These are phyloP conservation scores for Bruguiera parviflora DNA, from an alignment of 345 rosid species.

Conservation along the genomic window DNA sequence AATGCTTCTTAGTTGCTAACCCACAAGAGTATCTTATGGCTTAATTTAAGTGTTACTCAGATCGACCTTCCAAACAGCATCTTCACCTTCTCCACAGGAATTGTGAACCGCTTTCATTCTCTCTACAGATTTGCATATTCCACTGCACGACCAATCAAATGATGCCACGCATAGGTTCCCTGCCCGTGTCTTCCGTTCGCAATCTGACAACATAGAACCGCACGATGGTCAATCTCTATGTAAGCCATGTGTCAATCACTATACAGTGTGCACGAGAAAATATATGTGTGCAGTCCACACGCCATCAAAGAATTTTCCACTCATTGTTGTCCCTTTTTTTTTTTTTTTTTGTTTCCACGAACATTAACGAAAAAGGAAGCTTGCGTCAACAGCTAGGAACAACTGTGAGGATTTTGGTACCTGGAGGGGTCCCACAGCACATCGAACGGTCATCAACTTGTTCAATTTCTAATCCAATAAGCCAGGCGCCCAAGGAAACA, in stretches of 20 bases:
- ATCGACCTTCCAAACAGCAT: constrained; percentile 43
- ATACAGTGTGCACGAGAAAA: no score
- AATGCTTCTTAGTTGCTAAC: no score
- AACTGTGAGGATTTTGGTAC: constrained; percentile 15
- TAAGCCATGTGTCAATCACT: no score
- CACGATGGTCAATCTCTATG: no score
- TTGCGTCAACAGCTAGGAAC: no score
- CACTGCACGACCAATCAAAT: constrained; percentile 89
- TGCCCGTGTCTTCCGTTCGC: constrained; percentile 68
- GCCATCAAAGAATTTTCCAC: no score
- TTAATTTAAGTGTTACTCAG: constrained; percentile 8
- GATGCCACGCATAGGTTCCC: constrained; percentile 83
- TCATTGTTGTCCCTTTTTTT: no score
- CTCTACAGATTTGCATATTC: constrained; percentile 76
- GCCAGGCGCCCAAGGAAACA: constrained; percentile 83
- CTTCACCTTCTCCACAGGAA: constrained; percentile 75
- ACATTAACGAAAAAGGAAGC: no score
- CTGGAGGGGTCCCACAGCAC: constrained; percentile 94
- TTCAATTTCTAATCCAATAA: constrained; percentile 80
- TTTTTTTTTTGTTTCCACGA: no score
- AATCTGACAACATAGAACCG: constrained; percentile 32
- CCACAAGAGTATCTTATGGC: no score
- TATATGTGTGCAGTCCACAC: no score
- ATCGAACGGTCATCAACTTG: constrained; percentile 76
- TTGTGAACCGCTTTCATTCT: constrained; percentile 61